phyloP scores from a whole-genome alignment of 2,329 filamentous ascomycete species.

The Corniculantispora saksenae region DNA sequence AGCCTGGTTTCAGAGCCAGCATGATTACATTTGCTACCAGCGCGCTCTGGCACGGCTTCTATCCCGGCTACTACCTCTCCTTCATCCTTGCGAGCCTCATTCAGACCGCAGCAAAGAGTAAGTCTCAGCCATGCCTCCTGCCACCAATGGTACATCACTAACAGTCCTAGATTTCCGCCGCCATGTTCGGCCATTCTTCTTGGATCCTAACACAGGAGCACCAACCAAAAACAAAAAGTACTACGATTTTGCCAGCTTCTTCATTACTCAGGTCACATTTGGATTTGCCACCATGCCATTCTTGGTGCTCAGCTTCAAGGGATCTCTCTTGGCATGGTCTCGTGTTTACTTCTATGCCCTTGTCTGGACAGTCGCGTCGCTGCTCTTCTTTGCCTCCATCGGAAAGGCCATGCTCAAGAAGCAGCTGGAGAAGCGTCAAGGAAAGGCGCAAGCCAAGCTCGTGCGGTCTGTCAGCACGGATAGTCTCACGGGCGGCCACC shows the following conservation, averaged over 20 bases:
- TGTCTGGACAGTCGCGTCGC: conserved; percentile 62
- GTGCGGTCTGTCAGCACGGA: conserved; percentile 58
- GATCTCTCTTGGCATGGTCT: conserved; percentile 75
- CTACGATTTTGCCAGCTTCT: conserved; percentile 78
- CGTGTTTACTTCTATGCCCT: conserved; percentile 88
- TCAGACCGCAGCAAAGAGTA: conserved; percentile 93
- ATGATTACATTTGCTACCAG: conserved; percentile 92
- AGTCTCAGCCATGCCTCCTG: conserved; percentile 35
- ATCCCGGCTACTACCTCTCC: conserved; percentile 90
- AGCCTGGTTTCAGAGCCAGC: conserved; percentile 92
- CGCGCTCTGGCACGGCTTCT: conserved; percentile 97
- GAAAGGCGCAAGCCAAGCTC: conserved; percentile 46
- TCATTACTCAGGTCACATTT: conserved; percentile 80
- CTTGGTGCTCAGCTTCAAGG: conserved; percentile 72
- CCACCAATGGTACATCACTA: not conserved
- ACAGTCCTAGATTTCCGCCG: conserved; percentile 74
- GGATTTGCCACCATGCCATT: conserved; percentile 84
- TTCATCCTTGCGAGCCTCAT: conserved; percentile 90
- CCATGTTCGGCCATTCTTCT: conserved; percentile 87
- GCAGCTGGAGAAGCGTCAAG: conserved; percentile 59
- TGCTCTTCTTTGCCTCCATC: conserved; percentile 79
- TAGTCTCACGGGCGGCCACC: conserved; percentile 55
- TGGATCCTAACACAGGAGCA: conserved; percentile 71
- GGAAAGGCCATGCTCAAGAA: conserved; percentile 63
- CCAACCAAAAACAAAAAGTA: conserved; percentile 74